Conservation (phyloP, 306 rosid species). For the Cucumis hystrix region DNA sequence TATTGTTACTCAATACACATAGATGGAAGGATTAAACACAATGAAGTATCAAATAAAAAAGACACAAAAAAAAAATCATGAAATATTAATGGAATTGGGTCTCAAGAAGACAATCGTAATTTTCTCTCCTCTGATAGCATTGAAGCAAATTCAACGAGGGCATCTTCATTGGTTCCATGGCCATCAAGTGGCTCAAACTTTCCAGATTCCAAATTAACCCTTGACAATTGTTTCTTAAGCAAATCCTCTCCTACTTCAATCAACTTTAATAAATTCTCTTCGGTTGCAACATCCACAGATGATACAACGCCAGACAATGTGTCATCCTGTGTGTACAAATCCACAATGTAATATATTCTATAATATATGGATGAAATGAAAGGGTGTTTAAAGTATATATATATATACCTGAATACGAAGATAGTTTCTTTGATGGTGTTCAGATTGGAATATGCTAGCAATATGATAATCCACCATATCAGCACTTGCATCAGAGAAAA, state of each 20-base stretch:
- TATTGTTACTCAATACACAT: too few species aligned
- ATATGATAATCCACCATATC: not conserved
- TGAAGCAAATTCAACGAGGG: not conserved
- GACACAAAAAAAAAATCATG: too few species aligned
- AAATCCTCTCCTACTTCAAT: not conserved
- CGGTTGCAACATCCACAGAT: not conserved
- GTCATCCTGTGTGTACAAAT: not conserved
- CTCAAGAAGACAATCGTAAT: not conserved
- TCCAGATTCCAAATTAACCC: slow-evolving; percentile 4
- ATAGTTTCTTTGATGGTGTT: not conserved
- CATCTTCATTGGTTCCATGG: not conserved
- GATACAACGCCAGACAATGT: not conserved
- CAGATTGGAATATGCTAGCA: not conserved
- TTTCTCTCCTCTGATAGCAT: not conserved
- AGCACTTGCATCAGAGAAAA: not conserved
- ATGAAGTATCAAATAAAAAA: too few species aligned
- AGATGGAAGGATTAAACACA: too few species aligned
- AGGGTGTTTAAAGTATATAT: too few species aligned
- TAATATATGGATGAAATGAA: too few species aligned
- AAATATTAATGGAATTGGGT: not conserved
- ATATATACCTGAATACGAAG: not conserved
- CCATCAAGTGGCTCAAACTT: not conserved
- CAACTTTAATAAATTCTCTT: not conserved
- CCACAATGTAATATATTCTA: not conserved
- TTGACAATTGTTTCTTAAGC: not conserved